Evolutionary conservation across 208 protist genomes (phyloP).

Genomic region (Leishmania guyanensis): DNA sequence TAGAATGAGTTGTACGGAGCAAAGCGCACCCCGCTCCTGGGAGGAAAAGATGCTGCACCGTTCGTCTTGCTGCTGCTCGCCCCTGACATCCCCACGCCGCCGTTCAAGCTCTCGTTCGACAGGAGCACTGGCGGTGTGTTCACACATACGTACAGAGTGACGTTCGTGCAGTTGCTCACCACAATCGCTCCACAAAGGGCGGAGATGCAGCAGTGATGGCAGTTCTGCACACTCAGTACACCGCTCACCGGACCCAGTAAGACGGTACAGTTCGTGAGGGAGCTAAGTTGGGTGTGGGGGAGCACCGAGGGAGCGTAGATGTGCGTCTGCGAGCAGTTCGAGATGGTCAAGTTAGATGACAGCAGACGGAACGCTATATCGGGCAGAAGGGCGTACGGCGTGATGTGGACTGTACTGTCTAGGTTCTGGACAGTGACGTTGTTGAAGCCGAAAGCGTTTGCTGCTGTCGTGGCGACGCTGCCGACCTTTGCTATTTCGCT

Average conservation of each 20-base stretch:
- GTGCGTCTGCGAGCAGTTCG: constrained; percentile 68
- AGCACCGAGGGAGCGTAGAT: constrained; percentile 82
- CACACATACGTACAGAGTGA: constrained; percentile 81
- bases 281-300: constrained; percentile 78
- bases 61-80: constrained; percentile 34
- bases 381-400: constrained; percentile 47
- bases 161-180: constrained; percentile 73
- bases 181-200: constrained; percentile 80
- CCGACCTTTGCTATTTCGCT: constrained; percentile 45
- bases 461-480: constrained; percentile 2
- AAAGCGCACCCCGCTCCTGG: constrained; percentile 64
- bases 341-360: constrained; percentile 75
- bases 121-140: constrained; percentile 88
- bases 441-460: constrained; percentile 51
- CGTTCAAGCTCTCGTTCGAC: constrained; percentile 19
- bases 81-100: constrained; percentile 18
- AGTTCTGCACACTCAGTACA: constrained; percentile 79
- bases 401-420: constrained; percentile 61
- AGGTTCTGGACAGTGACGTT: constrained; percentile 63
- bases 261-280: constrained; percentile 88
- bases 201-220: constrained; percentile 84
- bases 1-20: constrained; percentile 93
- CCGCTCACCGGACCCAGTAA: constrained; percentile 83
- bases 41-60: constrained; percentile 8
- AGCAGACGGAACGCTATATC: constrained; percentile 40